Evolutionary conservation across 2,329 filamentous ascomycete genomes (phyloP).

Genomic region (Bipolaris zeicola): DNA sequence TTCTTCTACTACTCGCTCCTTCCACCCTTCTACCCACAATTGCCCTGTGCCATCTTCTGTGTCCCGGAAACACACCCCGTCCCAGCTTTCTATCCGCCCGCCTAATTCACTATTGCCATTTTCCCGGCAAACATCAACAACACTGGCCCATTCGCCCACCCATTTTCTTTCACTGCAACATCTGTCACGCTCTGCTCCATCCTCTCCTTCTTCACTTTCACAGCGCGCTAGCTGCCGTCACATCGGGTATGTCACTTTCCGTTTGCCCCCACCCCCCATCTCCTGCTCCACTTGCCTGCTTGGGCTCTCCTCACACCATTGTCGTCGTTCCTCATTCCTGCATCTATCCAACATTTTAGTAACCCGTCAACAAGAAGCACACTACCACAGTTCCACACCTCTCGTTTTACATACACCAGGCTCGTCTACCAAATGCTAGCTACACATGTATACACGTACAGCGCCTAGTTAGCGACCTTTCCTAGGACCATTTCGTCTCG

Average conservation of each 20-base stretch:
- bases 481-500: constrained; percentile 2
- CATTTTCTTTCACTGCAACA: constrained; percentile 13
- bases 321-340: constrained; percentile 36
- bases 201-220: background rate
- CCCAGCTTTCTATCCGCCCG: constrained; percentile 24
- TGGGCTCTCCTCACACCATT: constrained; percentile 24
- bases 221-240: constrained; percentile 14
- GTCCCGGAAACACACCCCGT: constrained; percentile 37
- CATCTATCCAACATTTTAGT: constrained; percentile 37
- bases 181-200: constrained; percentile 4
- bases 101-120: constrained; percentile 27
- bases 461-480: constrained; percentile 36
- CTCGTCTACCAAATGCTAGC: constrained; percentile 35
- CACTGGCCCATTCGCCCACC: constrained; percentile 24
- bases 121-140: constrained; percentile 31
- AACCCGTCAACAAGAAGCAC: constrained; percentile 21
- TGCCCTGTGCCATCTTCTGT: constrained; percentile 20
- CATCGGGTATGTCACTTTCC: constrained; percentile 37
- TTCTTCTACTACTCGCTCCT: constrained; percentile 18
- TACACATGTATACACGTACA: constrained; percentile 25
- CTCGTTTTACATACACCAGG: constrained; percentile 11
- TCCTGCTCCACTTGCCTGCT: constrained; percentile 36
- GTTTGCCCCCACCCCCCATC: constrained; percentile 24
- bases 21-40: constrained; percentile 11
- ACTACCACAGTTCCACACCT: constrained; percentile 11